Percentiles rank a stretch among this genome's conserved stretches.
Conservation (phyloP, 495 filamentous ascomycete species). For the Terfezia claveryi region DNA sequence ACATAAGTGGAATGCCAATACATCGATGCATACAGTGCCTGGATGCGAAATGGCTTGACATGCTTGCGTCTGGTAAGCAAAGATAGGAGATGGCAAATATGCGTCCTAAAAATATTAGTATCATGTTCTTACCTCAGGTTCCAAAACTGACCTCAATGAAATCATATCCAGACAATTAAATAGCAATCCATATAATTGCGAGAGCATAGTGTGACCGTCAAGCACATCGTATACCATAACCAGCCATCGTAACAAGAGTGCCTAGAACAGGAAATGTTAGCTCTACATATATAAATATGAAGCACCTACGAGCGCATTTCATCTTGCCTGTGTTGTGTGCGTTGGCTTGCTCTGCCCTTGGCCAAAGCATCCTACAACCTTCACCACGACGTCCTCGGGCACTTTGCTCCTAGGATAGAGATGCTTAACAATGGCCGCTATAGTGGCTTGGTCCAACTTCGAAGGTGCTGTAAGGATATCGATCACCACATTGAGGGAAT, state of each 20-base stretch:
- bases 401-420: conserved; percentile 51
- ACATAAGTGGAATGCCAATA: neutral
- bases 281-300: neutral
- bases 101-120: conserved; percentile 23
- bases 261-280: conserved; percentile 17
- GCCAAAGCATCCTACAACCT: conserved; percentile 51
- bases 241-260: conserved; percentile 55
- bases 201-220: conserved; percentile 40
- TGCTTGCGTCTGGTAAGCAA: conserved; percentile 68
- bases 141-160: conserved; percentile 33
- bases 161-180: conserved; percentile 75
- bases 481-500: conserved; percentile 38
- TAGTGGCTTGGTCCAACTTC: conserved; percentile 52
- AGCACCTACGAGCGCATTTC: neutral
- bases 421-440: conserved; percentile 43
- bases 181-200: conserved; percentile 50
- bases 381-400: conserved; percentile 36
- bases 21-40: conserved; percentile 42
- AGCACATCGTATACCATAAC: conserved; percentile 55
- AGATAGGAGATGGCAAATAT: conserved; percentile 64
- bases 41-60: conserved; percentile 67
- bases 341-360: conserved; percentile 59
- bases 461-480: conserved; percentile 42
- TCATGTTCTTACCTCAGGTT: neutral
- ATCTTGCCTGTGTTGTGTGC: conserved; percentile 33